Evolutionary conservation across 176 grass and related monocot species (phyloP).

Genomic region (Carex parvula): DNA sequence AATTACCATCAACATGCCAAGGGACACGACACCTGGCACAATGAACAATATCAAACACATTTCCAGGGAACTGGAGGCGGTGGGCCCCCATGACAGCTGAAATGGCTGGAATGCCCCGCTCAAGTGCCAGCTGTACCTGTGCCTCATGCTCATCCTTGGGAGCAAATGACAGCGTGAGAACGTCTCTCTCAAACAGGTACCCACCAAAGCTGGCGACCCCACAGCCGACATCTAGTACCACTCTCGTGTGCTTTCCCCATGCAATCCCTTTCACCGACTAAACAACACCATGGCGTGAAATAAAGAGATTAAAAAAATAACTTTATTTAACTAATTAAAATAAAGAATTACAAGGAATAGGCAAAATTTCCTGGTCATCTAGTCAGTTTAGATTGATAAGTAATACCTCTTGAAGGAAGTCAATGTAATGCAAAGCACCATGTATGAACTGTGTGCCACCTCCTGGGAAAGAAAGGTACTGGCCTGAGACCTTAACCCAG

Average conservation of each 20-base stretch:
- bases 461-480: slow-evolving; percentile 83
- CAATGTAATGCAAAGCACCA: slow-evolving; percentile 96
- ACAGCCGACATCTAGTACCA: slow-evolving; percentile 90
- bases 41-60: slow-evolving; percentile 83
- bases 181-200: slow-evolving; percentile 83
- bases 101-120: slow-evolving; percentile 88
- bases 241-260: slow-evolving; percentile 75
- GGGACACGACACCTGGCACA: slow-evolving; percentile 92
- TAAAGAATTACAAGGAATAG: not conserved
- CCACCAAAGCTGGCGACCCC: slow-evolving; percentile 96
- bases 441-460: slow-evolving; percentile 99
- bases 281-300: slow-evolving; percentile 7
- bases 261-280: slow-evolving; percentile 59
- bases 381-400: not conserved
- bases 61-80: slow-evolving; percentile 74
- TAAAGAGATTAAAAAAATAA: slow-evolving; percentile 6
- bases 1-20: slow-evolving; percentile 74
- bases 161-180: slow-evolving; percentile 78
- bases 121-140: slow-evolving; percentile 87
- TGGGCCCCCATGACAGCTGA: slow-evolving; percentile 95
- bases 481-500: slow-evolving; percentile 92
- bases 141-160: slow-evolving; percentile 98
- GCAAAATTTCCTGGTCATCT: not conserved
- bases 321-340: not conserved
- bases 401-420: slow-evolving; percentile 73